Conservation (phyloP, 768 basidiomycete genomes). For the Boletus rufocinnamomeus region DNA sequence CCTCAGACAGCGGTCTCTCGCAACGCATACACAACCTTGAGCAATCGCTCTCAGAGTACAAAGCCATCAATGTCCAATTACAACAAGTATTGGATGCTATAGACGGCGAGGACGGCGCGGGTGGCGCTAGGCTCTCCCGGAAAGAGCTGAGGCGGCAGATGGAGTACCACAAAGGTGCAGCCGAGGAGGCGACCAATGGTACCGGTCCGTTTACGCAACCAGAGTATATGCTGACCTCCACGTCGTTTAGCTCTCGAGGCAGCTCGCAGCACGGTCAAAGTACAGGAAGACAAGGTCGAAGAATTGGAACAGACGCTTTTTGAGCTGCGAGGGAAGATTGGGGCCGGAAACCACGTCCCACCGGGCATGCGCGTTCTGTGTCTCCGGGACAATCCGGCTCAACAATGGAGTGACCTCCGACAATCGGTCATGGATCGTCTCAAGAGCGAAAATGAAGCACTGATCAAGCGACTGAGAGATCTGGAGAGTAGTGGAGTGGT, state of each 20-base stretch:
- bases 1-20: conserved; percentile 35
- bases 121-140: conserved; percentile 27
- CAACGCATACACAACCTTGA: conserved; percentile 58
- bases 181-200: conserved; percentile 46
- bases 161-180: conserved; percentile 40
- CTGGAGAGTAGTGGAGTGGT: conserved; percentile 48
- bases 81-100: conserved; percentile 50
- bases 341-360: conserved; percentile 72
- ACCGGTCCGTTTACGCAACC: background rate
- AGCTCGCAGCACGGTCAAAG: conserved; percentile 36
- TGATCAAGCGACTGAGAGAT: conserved; percentile 65
- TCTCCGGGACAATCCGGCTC: conserved; percentile 79
- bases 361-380: conserved; percentile 69
- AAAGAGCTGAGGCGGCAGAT: conserved; percentile 45
- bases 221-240: background rate
- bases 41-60: conserved; percentile 55
- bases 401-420: conserved; percentile 75
- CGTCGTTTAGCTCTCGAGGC: conserved; percentile 45
- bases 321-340: conserved; percentile 75
- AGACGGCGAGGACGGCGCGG: conserved; percentile 35
- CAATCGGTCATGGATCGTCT: conserved; percentile 75
- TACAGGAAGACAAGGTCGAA: conserved; percentile 58
- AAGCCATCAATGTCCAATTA: conserved; percentile 47
- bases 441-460: conserved; percentile 79
- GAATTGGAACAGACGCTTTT: conserved; percentile 77